Percentiles rank a stretch among this genome's conserved stretches.
These are phyloP conservation scores for Boletus sp. DNA, from an alignment of 1,284 basidiomycete genomes.

Conservation along the genomic window DNA sequence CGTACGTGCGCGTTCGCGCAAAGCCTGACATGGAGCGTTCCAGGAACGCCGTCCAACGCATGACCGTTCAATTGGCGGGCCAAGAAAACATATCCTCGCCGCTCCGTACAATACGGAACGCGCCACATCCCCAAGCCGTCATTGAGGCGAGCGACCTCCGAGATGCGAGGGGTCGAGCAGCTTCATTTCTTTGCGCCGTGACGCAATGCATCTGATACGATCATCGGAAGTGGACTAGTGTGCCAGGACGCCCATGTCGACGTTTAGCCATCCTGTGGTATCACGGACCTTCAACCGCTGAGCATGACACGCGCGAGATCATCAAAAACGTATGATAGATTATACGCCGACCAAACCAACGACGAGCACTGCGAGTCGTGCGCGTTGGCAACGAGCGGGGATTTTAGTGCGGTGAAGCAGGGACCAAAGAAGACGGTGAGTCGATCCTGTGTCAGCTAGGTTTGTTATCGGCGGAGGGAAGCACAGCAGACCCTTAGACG, in stretches of 20 bases:
- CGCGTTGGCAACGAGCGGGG: slow-evolving; percentile 7
- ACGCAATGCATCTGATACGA: not conserved
- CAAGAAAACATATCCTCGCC: slow-evolving; percentile 3
- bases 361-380: slow-evolving; percentile 5
- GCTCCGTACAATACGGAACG: slow-evolving; percentile 11
- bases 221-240: not conserved
- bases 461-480: slow-evolving; percentile 22
- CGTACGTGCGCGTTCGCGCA: not conserved
- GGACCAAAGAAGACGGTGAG: slow-evolving; percentile 4
- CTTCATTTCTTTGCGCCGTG: no score
- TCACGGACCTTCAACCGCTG: not conserved
- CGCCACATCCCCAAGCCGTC: not conserved
- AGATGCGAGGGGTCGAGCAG: no score
- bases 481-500: not conserved
- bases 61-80: not conserved
- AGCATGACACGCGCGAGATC: not conserved
- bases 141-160: not conserved
- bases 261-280: slow-evolving; percentile 22
- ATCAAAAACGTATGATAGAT: not conserved
- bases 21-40: not conserved
- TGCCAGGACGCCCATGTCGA: slow-evolving; percentile 7
- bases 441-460: not conserved
- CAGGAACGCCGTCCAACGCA: slow-evolving; percentile 7
- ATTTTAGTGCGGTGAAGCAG: slow-evolving; percentile 9
- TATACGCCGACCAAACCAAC: slow-evolving; percentile 5